Percentiles rank a stretch among this genome's conserved stretches.
Conservation (phyloP, 2,329 filamentous ascomycete genomes). For the Monosporascus ibericus region DNA sequence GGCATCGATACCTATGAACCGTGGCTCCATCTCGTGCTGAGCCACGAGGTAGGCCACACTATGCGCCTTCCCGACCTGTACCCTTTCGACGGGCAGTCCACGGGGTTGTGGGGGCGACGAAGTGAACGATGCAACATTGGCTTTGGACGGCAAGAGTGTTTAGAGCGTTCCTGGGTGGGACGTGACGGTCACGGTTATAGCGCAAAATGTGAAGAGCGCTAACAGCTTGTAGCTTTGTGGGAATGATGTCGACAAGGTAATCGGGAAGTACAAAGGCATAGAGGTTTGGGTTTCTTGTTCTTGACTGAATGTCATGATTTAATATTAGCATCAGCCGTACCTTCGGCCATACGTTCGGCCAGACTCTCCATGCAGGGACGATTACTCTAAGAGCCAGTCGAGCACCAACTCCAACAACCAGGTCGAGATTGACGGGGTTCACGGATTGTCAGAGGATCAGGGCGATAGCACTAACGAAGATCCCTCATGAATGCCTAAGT, state of each 20-base stretch:
- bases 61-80: no score
- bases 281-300: constrained; percentile 2
- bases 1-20: no score
- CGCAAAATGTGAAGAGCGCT: not conserved
- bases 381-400: not conserved
- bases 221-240: constrained; percentile 3
- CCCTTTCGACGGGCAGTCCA: no score
- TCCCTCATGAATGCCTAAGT: constrained; percentile 5
- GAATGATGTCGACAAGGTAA: constrained; percentile 5
- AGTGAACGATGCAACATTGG: no score
- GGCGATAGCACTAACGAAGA: not conserved
- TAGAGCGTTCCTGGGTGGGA: no score
- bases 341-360: constrained; percentile 2
- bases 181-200: no score
- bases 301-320: not conserved
- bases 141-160: no score
- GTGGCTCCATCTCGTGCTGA: no score
- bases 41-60: no score
- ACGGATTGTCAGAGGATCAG: not conserved
- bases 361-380: constrained; percentile 1
- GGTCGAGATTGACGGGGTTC: not conserved
- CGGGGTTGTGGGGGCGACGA: no score
- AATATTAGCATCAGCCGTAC: not conserved
- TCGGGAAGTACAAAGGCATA: constrained; percentile 2
- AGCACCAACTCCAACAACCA: not conserved